Evolutionary conservation across 2,329 filamentous ascomycete genomes (phyloP).

Genomic region (Sporothrix euskadiensis): DNA sequence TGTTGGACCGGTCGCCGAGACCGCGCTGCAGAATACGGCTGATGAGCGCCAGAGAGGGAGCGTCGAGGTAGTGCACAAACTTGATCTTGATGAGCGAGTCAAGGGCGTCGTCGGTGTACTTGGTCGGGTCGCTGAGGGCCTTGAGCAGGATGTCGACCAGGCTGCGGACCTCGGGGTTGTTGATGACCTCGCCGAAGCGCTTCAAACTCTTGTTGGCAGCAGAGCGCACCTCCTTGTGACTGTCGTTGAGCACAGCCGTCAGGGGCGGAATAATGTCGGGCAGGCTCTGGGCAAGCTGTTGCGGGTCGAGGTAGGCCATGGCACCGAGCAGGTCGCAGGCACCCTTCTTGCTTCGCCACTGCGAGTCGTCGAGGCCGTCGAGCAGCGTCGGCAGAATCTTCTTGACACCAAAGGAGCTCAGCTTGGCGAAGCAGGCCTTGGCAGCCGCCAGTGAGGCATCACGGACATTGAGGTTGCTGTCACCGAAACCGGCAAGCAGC

Average conservation of each 20-base stretch:
- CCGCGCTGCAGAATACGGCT: constrained; percentile 95
- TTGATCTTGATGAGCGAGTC: constrained; percentile 97
- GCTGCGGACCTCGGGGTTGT: constrained; percentile 93
- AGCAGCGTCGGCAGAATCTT: constrained; percentile 88
- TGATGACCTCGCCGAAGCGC: constrained; percentile 97
- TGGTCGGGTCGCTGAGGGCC: constrained; percentile 94
- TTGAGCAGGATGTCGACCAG: constrained; percentile 90
- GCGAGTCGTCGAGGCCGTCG: constrained; percentile 87
- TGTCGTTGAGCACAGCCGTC: constrained; percentile 92
- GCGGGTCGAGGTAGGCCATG: constrained; percentile 97
- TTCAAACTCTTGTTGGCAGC: constrained; percentile 96
- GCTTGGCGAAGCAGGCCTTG: constrained; percentile 87
- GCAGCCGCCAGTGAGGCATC: constrained; percentile 90
- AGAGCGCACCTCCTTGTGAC: constrained; percentile 91
- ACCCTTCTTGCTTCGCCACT: constrained; percentile 98
- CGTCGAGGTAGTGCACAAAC: constrained; percentile 97
- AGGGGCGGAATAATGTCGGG: constrained; percentile 96
- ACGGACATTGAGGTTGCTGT: constrained; percentile 82
- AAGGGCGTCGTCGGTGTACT: constrained; percentile 91
- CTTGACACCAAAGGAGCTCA: constrained; percentile 96
- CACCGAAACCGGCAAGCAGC: constrained; percentile 84
- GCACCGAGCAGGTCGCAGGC: constrained; percentile 94
- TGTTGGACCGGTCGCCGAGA: constrained; percentile 84
- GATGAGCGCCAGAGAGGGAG: constrained; percentile 89
- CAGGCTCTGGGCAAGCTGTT: constrained; percentile 87